Evolutionary conservation across 805 yeast genomes (phyloP).

Genomic region (Saccharomycopsis fermentans): DNA sequence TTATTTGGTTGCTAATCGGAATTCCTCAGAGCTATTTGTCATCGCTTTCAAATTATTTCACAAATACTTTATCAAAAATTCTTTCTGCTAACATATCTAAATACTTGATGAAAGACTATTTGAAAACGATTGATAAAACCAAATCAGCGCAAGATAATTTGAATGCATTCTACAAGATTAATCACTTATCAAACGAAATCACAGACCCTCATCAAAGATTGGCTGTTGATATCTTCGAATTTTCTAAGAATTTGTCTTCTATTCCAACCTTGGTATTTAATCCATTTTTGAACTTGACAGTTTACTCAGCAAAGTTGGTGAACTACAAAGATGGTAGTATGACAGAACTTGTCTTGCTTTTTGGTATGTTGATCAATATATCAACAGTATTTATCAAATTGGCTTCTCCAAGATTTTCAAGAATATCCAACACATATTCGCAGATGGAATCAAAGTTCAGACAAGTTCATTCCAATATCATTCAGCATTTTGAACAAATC

Average conservation of each 20-base stretch:
- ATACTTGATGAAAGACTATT: conserved; percentile 55
- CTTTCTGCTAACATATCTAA: conserved; percentile 58
- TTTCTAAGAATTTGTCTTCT: conserved; percentile 59
- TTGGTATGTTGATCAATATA: conserved; percentile 71
- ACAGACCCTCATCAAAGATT: conserved; percentile 76
- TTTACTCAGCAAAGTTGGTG: conserved; percentile 15
- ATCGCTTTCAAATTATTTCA: conserved; percentile 54
- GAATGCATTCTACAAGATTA: conserved; percentile 64
- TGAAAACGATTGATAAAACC: conserved; percentile 35
- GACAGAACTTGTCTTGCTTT: conserved; percentile 67
- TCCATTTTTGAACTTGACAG: conserved; percentile 13
- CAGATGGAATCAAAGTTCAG: conserved; percentile 78
- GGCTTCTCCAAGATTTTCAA: conserved; percentile 86
- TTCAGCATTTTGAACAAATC: conserved; percentile 73
- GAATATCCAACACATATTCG: conserved; percentile 63
- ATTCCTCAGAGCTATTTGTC: conserved; percentile 78
- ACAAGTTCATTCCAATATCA: conserved; percentile 71
- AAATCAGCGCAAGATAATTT: conserved; percentile 30
- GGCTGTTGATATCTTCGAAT: conserved; percentile 68
- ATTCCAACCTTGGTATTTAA: conserved; percentile 68
- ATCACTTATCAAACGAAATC: conserved; percentile 47
- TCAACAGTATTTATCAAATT: conserved; percentile 65
- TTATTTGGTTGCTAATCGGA: conserved; percentile 76
- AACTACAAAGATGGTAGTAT: conserved; percentile 53
- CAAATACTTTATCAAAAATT: conserved; percentile 43